phyloP scores from a whole-genome alignment of 2,329 filamentous ascomycete species.

The Macrophomina phaseolina region DNA sequence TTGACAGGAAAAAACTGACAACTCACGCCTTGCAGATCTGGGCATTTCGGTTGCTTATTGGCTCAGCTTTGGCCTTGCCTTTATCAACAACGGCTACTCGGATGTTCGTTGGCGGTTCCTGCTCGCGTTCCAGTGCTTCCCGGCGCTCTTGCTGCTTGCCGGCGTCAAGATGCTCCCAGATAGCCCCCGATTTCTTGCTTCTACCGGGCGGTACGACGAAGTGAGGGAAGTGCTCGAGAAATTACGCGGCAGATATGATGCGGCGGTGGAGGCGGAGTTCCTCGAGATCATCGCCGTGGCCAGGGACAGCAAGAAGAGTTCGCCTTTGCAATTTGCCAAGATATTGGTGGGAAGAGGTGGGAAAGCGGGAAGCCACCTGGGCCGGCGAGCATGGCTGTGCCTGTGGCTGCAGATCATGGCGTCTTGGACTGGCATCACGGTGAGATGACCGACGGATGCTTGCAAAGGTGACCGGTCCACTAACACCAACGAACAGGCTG shows the following conservation, averaged over 20 bases:
- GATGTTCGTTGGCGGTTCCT: constrained; percentile 35
- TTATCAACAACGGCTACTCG: constrained; percentile 33
- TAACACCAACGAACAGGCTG: constrained; percentile 31
- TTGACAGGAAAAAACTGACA: not conserved
- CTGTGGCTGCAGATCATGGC: constrained; percentile 55
- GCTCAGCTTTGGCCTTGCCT: constrained; percentile 34
- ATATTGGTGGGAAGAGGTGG: constrained; percentile 44
- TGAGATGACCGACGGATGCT: not conserved
- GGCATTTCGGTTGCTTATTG: constrained; percentile 49
- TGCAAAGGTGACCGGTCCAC: not conserved
- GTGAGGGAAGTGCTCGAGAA: constrained; percentile 36
- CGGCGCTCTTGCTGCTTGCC: constrained; percentile 48
- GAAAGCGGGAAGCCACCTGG: constrained; percentile 41
- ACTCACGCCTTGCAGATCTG: constrained; percentile 38
- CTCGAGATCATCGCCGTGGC: constrained; percentile 45
- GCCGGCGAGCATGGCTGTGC: constrained; percentile 51
- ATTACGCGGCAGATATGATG: constrained; percentile 42
- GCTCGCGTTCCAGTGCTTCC: constrained; percentile 49
- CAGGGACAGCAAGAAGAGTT: constrained; percentile 40
- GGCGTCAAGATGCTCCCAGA: constrained; percentile 54
- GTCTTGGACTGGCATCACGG: constrained; percentile 53
- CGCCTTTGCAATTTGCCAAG: constrained; percentile 47
- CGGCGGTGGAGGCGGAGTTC: constrained; percentile 35
- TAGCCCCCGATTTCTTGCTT: constrained; percentile 47
- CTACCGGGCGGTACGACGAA: constrained; percentile 37